Base-by-base conservation (phyloP, 768 basidiomycete genomes). In the Baorangia bicolor region DNA sequence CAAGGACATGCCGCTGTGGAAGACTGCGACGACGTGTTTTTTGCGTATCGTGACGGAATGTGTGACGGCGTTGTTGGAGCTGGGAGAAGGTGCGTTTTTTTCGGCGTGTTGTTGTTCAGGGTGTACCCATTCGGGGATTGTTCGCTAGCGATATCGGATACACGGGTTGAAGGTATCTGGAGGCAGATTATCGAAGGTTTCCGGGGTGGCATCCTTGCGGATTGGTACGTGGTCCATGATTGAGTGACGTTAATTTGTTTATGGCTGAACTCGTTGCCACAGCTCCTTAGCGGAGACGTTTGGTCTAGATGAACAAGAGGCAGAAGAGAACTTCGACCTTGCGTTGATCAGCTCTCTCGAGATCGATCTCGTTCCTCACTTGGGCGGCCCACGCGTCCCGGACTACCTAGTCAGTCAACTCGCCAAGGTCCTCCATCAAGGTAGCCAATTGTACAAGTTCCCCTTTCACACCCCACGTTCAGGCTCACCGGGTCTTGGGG, bases 1-100 rank as follows among this genome's bases (percentile, higher is more conserved):
- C 3, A 87, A 91, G 51, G 96, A 95, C 64, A 74, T 72, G 21
- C 94, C 95, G 0, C 74, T 99, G 3, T 98, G 96, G 96, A 95
- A 94, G 74, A 94, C 93, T 0, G 95, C 94, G n/a, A 93, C 90
- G 2, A 81, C 78, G 14, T 85, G 79, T 64, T 92, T 92, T 71
- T 74, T 94, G 64, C 77, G 77, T 14, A 79, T 92, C 31, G 86
- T 92, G 41, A 88, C 84, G 53, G 87, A 88, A 55, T 84, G 84
- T 60, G 76, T 81, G 1, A 58, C 68, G 25, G 81, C 80, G 53
- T 73, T 92, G 48, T 73, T 81, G 56, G 59, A 59, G 4, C 68
- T 88, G 21, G 81, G 75, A 18, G 65, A 77, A 53, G 76, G 88
- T 87, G 38, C 47, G 76, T n/a, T 37, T 39, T 23, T 3, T 20